phyloP scores from a whole-genome alignment of 441 rosid genomes.

The Pelargonium australe region DNA sequence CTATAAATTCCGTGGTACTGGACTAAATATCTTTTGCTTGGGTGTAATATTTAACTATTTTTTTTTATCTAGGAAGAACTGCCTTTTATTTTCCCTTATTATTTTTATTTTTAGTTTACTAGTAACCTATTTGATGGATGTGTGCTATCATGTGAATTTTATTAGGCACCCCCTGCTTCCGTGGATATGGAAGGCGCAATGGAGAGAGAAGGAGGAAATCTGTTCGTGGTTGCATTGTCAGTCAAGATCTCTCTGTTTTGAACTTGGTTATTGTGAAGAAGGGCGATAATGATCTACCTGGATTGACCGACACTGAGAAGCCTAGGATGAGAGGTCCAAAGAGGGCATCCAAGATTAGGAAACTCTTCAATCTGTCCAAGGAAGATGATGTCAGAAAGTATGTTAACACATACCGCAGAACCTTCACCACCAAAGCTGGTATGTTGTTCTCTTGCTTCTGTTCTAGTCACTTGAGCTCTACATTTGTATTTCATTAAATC shows the following conservation, averaged over 20 bases:
- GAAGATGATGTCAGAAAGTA: slow-evolving; percentile 57
- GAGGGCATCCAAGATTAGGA: slow-evolving; percentile 53
- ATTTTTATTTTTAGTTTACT: no score
- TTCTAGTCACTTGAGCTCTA: no score
- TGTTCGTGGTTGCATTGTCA: slow-evolving; percentile 56
- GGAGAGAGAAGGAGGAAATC: slow-evolving; percentile 57
- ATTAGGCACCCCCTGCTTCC: slow-evolving; percentile 49
- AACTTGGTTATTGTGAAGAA: slow-evolving; percentile 53
- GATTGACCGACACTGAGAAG: slow-evolving; percentile 45
- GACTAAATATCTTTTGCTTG: no score
- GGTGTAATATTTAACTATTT: no score
- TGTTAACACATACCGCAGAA: slow-evolving; percentile 54
- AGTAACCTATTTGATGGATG: background rate
- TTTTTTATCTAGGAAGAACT: no score
- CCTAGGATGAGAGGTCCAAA: slow-evolving; percentile 58
- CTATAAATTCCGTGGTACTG: no score
- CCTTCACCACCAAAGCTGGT: slow-evolving; percentile 51
- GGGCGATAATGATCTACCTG: slow-evolving; percentile 53
- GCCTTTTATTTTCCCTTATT: no score
- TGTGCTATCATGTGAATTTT: background rate
- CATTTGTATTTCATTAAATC: no score
- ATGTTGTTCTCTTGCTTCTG: background rate
- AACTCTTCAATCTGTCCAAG: slow-evolving; percentile 44
- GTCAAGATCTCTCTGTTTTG: slow-evolving; percentile 48
- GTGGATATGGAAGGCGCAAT: slow-evolving; percentile 48